phyloP scores from a whole-genome alignment of 2,329 filamentous ascomycete genomes.

The Rosellinia necatrix region DNA sequence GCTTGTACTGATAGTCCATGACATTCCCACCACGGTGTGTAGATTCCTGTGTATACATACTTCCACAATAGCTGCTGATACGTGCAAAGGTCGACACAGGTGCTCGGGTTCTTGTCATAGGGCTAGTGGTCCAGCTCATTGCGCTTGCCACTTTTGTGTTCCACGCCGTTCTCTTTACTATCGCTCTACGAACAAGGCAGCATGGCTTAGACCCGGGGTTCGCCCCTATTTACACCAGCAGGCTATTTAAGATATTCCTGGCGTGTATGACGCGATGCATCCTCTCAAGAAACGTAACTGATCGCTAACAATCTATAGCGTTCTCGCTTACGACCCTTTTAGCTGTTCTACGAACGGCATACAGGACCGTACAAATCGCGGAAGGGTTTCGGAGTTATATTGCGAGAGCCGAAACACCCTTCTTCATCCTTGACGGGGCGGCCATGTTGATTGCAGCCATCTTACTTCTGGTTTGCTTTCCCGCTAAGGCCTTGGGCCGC shows the following conservation, averaged over 20 bases:
- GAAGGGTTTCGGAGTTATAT: conserved; percentile 33
- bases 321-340: conserved; percentile 31
- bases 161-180: conserved; percentile 47
- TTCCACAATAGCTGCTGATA: conserved; percentile 9
- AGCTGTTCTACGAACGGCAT: conserved; percentile 36
- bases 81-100: conserved; percentile 37
- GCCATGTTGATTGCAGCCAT: conserved; percentile 33
- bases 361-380: conserved; percentile 34
- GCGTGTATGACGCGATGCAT: conserved; percentile 44
- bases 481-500: conserved; percentile 33
- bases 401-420: conserved; percentile 33
- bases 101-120: conserved; percentile 48
- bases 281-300: background rate
- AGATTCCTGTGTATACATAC: background rate
- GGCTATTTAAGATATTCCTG: conserved; percentile 50
- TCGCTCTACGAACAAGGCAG: conserved; percentile 45
- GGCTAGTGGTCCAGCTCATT: conserved; percentile 50
- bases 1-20: conserved; percentile 45
- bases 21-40: conserved; percentile 44
- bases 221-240: conserved; percentile 47
- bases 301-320: conserved; percentile 22
- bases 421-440: conserved; percentile 38
- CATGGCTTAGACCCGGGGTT: conserved; percentile 47
- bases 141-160: conserved; percentile 47
- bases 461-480: conserved; percentile 34